phyloP scores from a whole-genome alignment of 2,329 filamentous ascomycete genomes.

The Coniochaeta hoffmannii region DNA sequence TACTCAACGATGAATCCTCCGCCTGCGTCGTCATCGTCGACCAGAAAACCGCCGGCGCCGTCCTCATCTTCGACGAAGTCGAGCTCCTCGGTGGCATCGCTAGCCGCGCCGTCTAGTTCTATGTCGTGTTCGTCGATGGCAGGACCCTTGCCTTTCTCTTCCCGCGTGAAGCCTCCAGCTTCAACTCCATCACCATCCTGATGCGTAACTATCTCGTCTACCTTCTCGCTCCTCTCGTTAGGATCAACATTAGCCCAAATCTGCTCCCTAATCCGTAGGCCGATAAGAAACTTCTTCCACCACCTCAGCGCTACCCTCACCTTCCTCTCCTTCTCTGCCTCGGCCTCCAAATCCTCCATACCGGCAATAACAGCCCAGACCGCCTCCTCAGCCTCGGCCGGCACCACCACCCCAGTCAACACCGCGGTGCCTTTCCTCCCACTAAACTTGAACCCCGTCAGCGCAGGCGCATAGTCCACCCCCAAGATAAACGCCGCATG shows the following conservation, averaged over 20 bases:
- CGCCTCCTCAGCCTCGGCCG: conserved; percentile 63
- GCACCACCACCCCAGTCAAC: conserved; percentile 69
- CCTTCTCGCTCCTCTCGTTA: conserved; percentile 33
- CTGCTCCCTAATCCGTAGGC: conserved; percentile 66
- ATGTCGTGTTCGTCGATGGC: conserved; percentile 8
- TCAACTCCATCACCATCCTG: not conserved
- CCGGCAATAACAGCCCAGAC: conserved; percentile 62
- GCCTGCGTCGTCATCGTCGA: conserved; percentile 12
- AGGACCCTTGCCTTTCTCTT: conserved; percentile 16
- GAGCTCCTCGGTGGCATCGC: conserved; percentile 22
- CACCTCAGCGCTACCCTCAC: conserved; percentile 54
- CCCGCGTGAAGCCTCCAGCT: conserved; percentile 1
- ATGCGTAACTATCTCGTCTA: conserved; percentile 22
- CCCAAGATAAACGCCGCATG: conserved; percentile 68
- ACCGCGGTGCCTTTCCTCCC: conserved; percentile 82
- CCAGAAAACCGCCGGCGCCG: conserved; percentile 21
- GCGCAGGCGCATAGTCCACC: conserved; percentile 81
- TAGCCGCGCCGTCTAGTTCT: conserved; percentile 12
- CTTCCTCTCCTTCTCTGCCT: conserved; percentile 56
- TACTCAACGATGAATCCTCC: conserved; percentile 16
- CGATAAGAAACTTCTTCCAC: conserved; percentile 74
- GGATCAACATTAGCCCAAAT: conserved; percentile 54
- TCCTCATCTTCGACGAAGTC: conserved; percentile 21
- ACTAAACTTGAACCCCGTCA: conserved; percentile 84
- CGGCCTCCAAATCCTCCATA: conserved; percentile 57